Percentiles rank a stretch among this genome's conserved stretches.
phyloP scores from a whole-genome alignment of 169 alveolate genomes.

The Plasmodium falciparum region DNA sequence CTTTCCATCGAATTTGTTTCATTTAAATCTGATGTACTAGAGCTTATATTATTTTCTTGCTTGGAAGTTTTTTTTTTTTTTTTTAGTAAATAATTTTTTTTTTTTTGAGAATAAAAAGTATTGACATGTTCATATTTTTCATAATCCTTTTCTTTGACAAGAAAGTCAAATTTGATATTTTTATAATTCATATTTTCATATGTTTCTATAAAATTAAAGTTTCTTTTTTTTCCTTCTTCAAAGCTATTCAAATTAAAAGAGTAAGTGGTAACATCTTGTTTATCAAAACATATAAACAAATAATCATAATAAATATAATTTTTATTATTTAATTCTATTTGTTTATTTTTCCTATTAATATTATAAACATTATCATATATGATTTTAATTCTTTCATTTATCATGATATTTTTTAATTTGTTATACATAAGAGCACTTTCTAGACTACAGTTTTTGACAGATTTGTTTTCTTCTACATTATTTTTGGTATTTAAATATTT shows the following conservation, averaged over 20 bases:
- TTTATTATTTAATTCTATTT: slow-evolving; percentile 15
- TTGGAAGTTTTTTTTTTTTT: background rate
- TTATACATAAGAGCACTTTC: slow-evolving; percentile 21
- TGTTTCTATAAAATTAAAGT: slow-evolving; percentile 38
- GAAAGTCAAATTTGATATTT: slow-evolving; percentile 28
- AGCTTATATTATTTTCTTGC: background rate
- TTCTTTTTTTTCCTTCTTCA: slow-evolving; percentile 48
- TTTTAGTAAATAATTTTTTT: background rate
- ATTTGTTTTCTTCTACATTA: slow-evolving; percentile 3
- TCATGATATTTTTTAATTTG: slow-evolving; percentile 31
- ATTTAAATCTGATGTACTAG: background rate
- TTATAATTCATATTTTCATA: background rate
- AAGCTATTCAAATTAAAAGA: slow-evolving; percentile 51
- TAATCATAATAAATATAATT: slow-evolving; percentile 40
- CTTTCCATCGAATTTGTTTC: background rate
- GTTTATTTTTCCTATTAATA: slow-evolving; percentile 52
- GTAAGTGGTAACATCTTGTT: slow-evolving; percentile 49
- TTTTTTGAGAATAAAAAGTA: background rate
- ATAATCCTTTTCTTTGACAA: slow-evolving; percentile 53
- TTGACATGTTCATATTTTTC: slow-evolving; percentile 20
- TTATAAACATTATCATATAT: slow-evolving; percentile 53
- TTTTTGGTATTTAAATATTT: slow-evolving; percentile 3
- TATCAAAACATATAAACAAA: slow-evolving; percentile 49
- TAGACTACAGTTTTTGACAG: slow-evolving; percentile 16
- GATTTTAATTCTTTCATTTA: slow-evolving; percentile 31